A percentile compares a stretch with the other conserved stretches of the same genome.
Evolutionary conservation across 2,329 filamentous ascomycete species (phyloP).

Genomic region (Colletotrichum shisoi): DNA sequence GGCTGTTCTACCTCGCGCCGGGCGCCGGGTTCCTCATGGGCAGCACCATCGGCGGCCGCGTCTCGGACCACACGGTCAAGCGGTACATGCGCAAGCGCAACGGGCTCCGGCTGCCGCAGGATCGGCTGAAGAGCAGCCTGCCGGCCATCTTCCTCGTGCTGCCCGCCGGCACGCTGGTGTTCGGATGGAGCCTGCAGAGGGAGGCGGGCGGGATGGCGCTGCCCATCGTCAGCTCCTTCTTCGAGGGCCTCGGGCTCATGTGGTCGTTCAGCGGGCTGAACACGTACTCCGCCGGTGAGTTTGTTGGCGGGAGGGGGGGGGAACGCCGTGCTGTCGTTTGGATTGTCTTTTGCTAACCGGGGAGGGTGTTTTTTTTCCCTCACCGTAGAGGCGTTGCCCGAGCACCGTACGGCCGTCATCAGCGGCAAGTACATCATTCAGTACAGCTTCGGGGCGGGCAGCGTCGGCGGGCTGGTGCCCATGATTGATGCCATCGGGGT

Average conservation of each 20-base stretch:
- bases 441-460: conserved; percentile 48
- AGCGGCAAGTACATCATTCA: conserved; percentile 41
- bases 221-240: conserved; percentile 48
- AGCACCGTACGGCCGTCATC: conserved; percentile 37
- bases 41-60: conserved; percentile 73
- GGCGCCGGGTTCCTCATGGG: conserved; percentile 72
- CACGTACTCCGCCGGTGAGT: conserved; percentile 51
- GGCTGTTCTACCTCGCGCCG: conserved; percentile 75
- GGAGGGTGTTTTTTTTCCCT: too few species aligned
- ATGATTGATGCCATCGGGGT: conserved; percentile 60
- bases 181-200: conserved; percentile 64
- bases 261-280: conserved; percentile 51
- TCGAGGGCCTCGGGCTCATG: conserved; percentile 49
- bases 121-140: conserved; percentile 69
- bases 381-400: conserved; percentile 37
- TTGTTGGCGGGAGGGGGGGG: background rate
- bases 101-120: conserved; percentile 70
- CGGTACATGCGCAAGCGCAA: conserved; percentile 63
- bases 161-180: conserved; percentile 71
- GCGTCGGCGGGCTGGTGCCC: conserved; percentile 60
- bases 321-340: too few species aligned
- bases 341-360: too few species aligned
- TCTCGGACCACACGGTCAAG: conserved; percentile 69
- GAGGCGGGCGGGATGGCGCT: conserved; percentile 47
- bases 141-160: conserved; percentile 68